These are phyloP conservation scores for Cinchona pubescens DNA, from an alignment of 257 asterid genomes.

Conservation along the genomic window DNA sequence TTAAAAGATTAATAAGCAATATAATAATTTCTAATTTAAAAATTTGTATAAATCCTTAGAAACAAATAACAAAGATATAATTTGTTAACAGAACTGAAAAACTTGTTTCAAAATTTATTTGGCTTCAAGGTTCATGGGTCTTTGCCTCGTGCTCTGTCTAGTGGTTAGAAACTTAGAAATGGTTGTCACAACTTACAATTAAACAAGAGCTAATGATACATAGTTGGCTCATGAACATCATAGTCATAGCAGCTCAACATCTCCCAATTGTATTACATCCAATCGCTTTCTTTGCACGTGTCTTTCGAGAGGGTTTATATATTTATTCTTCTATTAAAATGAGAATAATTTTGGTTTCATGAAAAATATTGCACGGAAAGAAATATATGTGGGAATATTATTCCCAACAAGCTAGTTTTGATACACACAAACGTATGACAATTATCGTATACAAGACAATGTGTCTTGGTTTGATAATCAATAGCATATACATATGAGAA, in stretches of 20 bases:
- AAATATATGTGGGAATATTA: neutral
- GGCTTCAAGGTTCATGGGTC: slow-evolving; percentile 1
- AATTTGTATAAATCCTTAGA: too few relatives aligned
- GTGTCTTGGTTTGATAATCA: slow-evolving; percentile 10
- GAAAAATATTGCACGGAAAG: neutral
- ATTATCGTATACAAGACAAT: neutral
- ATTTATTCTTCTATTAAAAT: neutral
- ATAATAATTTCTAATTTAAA: too few relatives aligned
- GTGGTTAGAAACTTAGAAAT: neutral
- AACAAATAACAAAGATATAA: too few relatives aligned
- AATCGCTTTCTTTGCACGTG: slow-evolving; percentile 21
- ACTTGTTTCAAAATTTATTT: too few relatives aligned
- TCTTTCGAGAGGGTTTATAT: slow-evolving; percentile 4
- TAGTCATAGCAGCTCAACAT: slow-evolving; percentile 24
- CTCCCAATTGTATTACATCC: slow-evolving; percentile 1
- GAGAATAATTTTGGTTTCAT: neutral
- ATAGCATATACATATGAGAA: neutral
- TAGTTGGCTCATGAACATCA: slow-evolving; percentile 23
- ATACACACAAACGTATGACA: neutral
- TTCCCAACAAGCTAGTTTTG: neutral
- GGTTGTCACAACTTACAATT: slow-evolving; percentile 13
- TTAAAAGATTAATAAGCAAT: too few relatives aligned
- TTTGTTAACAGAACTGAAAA: too few relatives aligned
- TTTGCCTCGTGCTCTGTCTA: slow-evolving; percentile 24
- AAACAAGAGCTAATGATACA: slow-evolving; percentile 9